Base-by-base conservation (phyloP, 169 alveolate species). In the Plasmodium falciparum region DNA sequence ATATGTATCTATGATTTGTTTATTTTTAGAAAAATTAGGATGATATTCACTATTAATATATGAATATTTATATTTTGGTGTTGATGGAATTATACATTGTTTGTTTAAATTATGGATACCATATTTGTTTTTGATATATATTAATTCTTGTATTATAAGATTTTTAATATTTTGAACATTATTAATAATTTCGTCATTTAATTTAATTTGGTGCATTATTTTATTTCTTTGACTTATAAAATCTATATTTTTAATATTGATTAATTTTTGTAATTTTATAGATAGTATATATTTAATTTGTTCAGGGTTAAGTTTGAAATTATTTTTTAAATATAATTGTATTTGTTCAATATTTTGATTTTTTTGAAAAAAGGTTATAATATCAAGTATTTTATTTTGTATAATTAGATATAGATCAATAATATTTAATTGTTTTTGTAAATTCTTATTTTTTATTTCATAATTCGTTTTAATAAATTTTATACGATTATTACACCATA, bases 241-340 rank as follows among this genome's bases (percentile, higher is more conserved):
- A 76, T 88, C 83, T 0, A 73, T 78, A 75, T 78, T 80, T 71
- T 93, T 88, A 17, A 93, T 88, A 54, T 83, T 80, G 17, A 89
- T 75, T 76, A 93, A 56, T 69, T 92, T 80, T 43, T 83, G 85
- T 74, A 93, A 67, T 65, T 74, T 73, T 88, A 93, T 88, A 11
- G 93, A 90, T 69, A 93, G 71, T 47, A 93, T 72, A 17, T 88
- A 91, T 15, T 88, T 67, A 47, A 92, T 92, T 71, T 93, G 95
- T n/a, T 73, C 88, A 13, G 73, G 92, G 49, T 92, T 74, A 17
- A 93, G 85, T 49, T 83, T 22, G 26, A 89, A 78, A 69, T 90
- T 92, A 8, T 69, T 58, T 58, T 70, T 90, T 54, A 74, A 52
- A 61, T 39, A 74, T 8, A 20, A 17, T 63, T 88, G 47, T 4